These are phyloP conservation scores for Phaseolus lunatus DNA, from an alignment of 306 rosid genomes.

Conservation along the genomic window DNA sequence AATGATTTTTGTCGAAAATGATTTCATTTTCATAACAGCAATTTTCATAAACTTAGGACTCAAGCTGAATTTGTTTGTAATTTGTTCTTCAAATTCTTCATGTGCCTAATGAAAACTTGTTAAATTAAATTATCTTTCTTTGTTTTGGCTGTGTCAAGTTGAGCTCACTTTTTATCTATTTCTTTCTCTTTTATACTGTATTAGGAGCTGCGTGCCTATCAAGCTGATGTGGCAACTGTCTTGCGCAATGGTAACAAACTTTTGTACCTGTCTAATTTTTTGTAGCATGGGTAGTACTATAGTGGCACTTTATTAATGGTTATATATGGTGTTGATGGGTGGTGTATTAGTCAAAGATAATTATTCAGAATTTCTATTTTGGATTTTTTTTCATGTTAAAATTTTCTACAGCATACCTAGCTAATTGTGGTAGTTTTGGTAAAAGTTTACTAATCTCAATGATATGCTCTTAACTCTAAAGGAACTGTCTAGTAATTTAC, in stretches of 20 bases:
- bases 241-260: slow-evolving; percentile 80
- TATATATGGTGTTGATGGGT: slow-evolving; percentile 11
- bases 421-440: slow-evolving; percentile 18
- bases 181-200: slow-evolving; percentile 38
- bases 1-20: slow-evolving; percentile 25
- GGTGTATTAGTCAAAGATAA: slow-evolving; percentile 5
- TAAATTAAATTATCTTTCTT: slow-evolving; percentile 31
- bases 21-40: slow-evolving; percentile 3
- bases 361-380: slow-evolving; percentile 4
- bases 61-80: slow-evolving; percentile 10
- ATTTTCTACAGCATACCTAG: not conserved
- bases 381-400: slow-evolving; percentile 13
- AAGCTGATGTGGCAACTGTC: slow-evolving; percentile 94
- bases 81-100: slow-evolving; percentile 9
- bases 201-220: slow-evolving; percentile 98
- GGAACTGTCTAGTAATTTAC: slow-evolving; percentile 16
- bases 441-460: slow-evolving; percentile 1
- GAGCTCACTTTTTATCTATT: slow-evolving; percentile 40
- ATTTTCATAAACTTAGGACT: slow-evolving; percentile 21
- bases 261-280: slow-evolving; percentile 27
- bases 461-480: slow-evolving; percentile 17
- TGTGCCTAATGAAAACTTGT: slow-evolving; percentile 27
- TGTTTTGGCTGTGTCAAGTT: slow-evolving; percentile 39
- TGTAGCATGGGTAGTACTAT: slow-evolving; percentile 19
- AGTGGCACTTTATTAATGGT: slow-evolving; percentile 38